Evolutionary conservation across 2,329 filamentous ascomycete species (phyloP).

Genomic region (Westerdykella ornata): DNA sequence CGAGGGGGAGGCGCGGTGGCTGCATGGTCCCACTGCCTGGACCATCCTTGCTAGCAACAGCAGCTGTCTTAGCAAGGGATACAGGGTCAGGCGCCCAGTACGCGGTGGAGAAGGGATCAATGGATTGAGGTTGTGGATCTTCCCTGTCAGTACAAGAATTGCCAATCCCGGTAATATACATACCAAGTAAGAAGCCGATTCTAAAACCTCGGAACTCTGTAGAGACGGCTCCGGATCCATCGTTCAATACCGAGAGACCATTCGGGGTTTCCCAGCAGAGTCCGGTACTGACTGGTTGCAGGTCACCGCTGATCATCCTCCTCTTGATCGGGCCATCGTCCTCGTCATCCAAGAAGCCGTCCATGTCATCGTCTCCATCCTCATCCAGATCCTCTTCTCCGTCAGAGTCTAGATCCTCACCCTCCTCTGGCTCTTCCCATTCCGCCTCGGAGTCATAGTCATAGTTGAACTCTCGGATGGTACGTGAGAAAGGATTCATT

Average conservation of each 20-base stretch:
- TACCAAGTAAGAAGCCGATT: slow-evolving; percentile 70
- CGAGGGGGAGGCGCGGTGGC: slow-evolving; percentile 39
- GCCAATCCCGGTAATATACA: slow-evolving; percentile 23
- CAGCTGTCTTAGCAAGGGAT: slow-evolving; percentile 5
- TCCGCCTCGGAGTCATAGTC: slow-evolving; percentile 81
- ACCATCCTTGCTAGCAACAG: slow-evolving; percentile 12
- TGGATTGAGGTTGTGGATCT: slow-evolving; percentile 50
- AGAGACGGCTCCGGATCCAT: slow-evolving; percentile 43
- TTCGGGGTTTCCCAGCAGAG: slow-evolving; percentile 69
- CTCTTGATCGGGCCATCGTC: slow-evolving; percentile 55
- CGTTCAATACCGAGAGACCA: slow-evolving; percentile 39
- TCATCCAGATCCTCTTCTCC: slow-evolving; percentile 63
- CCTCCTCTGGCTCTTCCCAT: slow-evolving; percentile 72
- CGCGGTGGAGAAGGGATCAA: slow-evolving; percentile 75
- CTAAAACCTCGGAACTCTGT: slow-evolving; percentile 54
- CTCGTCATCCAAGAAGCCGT: slow-evolving; percentile 81
- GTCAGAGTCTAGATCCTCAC: slow-evolving; percentile 59
- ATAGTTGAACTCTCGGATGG: slow-evolving; percentile 62
- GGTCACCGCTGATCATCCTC: slow-evolving; percentile 55
- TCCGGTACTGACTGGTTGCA: slow-evolving; percentile 72
- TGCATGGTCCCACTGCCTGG: slow-evolving; percentile 29
- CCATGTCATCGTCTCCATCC: slow-evolving; percentile 77
- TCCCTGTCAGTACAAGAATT: slow-evolving; percentile 9
- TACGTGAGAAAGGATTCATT: slow-evolving; percentile 49
- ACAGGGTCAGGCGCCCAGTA: slow-evolving; percentile 60